phyloP scores from a whole-genome alignment of 2,329 filamentous ascomycete species.

The Colletotrichum kahawae region DNA sequence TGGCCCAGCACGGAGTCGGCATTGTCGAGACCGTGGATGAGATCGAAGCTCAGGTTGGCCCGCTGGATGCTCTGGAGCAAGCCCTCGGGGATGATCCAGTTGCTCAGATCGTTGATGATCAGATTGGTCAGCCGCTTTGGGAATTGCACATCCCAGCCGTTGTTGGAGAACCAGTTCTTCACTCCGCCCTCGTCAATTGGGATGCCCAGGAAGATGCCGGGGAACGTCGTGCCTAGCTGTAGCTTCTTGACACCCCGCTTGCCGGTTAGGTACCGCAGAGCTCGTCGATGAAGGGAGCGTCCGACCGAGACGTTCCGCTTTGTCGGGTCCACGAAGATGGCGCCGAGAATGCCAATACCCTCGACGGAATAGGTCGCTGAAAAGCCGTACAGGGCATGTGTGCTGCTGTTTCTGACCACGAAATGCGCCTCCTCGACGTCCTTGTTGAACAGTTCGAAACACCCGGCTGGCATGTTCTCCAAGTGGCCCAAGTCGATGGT shows the following conservation, averaged over 20 bases:
- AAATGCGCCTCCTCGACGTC: slow-evolving; percentile 84
- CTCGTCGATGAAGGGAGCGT: slow-evolving; percentile 84
- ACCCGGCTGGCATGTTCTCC: slow-evolving; percentile 70
- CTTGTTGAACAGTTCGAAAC: slow-evolving; percentile 75
- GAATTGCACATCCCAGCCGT: slow-evolving; percentile 81
- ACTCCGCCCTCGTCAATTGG: slow-evolving; percentile 62
- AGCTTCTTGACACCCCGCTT: slow-evolving; percentile 77
- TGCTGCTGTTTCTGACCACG: slow-evolving; percentile 93
- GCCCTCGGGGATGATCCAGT: slow-evolving; percentile 79
- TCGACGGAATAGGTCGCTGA: slow-evolving; percentile 85
- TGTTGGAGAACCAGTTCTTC: slow-evolving; percentile 84
- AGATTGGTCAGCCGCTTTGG: slow-evolving; percentile 68
- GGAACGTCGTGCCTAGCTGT: slow-evolving; percentile 81
- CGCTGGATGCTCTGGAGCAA: slow-evolving; percentile 75
- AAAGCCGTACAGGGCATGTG: slow-evolving; percentile 88
- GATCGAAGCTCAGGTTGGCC: slow-evolving; percentile 78
- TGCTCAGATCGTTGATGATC: slow-evolving; percentile 72
- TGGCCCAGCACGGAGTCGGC: slow-evolving; percentile 76
- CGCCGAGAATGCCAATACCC: slow-evolving; percentile 76
- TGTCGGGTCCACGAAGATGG: slow-evolving; percentile 86
- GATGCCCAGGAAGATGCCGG: slow-evolving; percentile 86
- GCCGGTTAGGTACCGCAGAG: slow-evolving; percentile 75
- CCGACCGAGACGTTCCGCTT: slow-evolving; percentile 91
- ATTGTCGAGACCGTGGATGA: slow-evolving; percentile 82
- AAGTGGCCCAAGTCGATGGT: slow-evolving; percentile 73